Evolutionary conservation across 805 yeast genomes (phyloP), one percentile per base, ranked within the genome.

Genomic region (Yamadazyma takamatsuzukensis): DNA sequence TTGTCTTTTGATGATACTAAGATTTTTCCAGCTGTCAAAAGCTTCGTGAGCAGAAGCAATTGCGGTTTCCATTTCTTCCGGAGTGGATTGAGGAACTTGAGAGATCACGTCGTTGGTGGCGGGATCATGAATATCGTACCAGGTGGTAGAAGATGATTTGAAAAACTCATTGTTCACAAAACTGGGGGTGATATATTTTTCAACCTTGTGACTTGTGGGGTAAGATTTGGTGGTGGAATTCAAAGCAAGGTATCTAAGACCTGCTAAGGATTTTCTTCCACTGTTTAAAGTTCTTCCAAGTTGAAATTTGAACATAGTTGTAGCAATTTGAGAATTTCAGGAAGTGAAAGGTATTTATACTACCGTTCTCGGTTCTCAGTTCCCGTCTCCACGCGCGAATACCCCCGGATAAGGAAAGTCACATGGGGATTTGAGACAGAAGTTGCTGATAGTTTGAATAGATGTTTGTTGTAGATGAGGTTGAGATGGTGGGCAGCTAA

Each of bases 51-150:
- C 87, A 16, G 82, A 62, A 21, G 69, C 76, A 32, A 82, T 78
- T 6, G 89, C 88, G 14, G 67, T 70, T 37, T 70, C 73, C 50
- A 82, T 62, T 56, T 82, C 90, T 33, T 63, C 72, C 5, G 70
- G 73, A 12, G 90, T 82, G 24, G 77, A 68, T 60, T 82, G 88
- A 5, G 90, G 89, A 15, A 81, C 88, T 44, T 72, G 68, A 18
- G 83, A 68, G 25, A 83, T 77, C 29, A 80, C 74, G 43, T 64
- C 51, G 56, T 80, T 73, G 34, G 90, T 82, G 37, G 89, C 83
- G 15, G 90, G 90, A 53, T 82, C 90, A 54, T 70, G 77, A 34
- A 83, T 70, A 41, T 80, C 86, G 48, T 70, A 77, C 87, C 87
- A 70, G 19, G 67, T 65, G 10, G 60, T 46, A 6, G 83, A 60